Conservation (phyloP, 345 rosid genomes). For the Moricandia arvensis region DNA sequence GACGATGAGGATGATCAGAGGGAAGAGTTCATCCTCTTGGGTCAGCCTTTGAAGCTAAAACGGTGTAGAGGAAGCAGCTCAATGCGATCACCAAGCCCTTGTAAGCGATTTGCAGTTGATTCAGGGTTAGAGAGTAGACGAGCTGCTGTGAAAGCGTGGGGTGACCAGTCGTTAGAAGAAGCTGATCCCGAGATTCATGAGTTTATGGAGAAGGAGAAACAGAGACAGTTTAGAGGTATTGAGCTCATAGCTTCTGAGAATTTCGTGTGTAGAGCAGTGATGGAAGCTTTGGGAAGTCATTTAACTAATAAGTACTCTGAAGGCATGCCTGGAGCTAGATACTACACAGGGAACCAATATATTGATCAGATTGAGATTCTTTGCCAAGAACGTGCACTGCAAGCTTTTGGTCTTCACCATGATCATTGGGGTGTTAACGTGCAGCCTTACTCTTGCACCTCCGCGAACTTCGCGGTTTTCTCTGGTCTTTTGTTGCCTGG, state of each 20-base stretch:
- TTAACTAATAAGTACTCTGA: slow-evolving; percentile 79
- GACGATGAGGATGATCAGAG: slow-evolving; percentile 36
- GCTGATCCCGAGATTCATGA: slow-evolving; percentile 62
- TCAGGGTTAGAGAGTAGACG: slow-evolving; percentile 39
- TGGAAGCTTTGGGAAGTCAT: slow-evolving; percentile 80
- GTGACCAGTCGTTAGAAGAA: slow-evolving; percentile 47
- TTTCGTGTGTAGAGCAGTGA: slow-evolving; percentile 67
- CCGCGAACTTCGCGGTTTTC: slow-evolving; percentile 73
- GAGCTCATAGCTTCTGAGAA: slow-evolving; percentile 84
- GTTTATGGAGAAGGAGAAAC: slow-evolving; percentile 65
- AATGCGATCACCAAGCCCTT: slow-evolving; percentile 27
- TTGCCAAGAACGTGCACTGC: slow-evolving; percentile 60
- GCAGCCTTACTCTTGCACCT: slow-evolving; percentile 82
- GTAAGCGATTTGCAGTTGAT: slow-evolving; percentile 32
- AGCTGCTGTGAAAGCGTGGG: slow-evolving; percentile 48
- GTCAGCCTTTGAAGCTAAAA: slow-evolving; percentile 63
- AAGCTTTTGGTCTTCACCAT: slow-evolving; percentile 54
- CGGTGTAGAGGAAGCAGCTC: slow-evolving; percentile 42
- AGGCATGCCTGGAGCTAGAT: slow-evolving; percentile 71
- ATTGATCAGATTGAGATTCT: slow-evolving; percentile 74
- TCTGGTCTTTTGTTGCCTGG: slow-evolving; percentile 64
- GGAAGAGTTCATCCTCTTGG: slow-evolving; percentile 56
- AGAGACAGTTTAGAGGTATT: slow-evolving; percentile 58
- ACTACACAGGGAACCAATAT: slow-evolving; percentile 68
- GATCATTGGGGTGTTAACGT: slow-evolving; percentile 80